Percentiles rank a stretch among this genome's conserved stretches.
phyloP scores from a whole-genome alignment of 495 filamentous ascomycete genomes.

The Penicillium taxi region DNA sequence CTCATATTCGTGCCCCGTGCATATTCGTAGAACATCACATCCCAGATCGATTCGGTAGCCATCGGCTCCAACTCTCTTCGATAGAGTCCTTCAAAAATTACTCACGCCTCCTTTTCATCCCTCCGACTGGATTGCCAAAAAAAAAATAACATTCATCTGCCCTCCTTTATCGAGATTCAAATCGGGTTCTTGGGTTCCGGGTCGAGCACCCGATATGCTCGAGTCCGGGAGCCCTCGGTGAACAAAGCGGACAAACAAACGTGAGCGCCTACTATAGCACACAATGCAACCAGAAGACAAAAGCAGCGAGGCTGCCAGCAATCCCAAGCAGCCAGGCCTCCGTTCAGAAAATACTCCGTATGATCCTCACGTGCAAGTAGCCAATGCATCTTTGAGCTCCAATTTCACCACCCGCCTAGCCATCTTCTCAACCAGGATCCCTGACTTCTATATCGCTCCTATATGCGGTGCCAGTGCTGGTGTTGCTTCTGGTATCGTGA shows the following conservation, averaged over 20 bases:
- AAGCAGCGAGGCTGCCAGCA: constrained; percentile 25
- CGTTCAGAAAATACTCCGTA: constrained; percentile 16
- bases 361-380: constrained; percentile 11
- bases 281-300: constrained; percentile 35
- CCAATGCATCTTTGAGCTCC: constrained; percentile 18
- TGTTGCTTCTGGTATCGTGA: constrained; percentile 86
- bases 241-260: constrained; percentile 33
- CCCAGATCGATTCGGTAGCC: constrained; percentile 24
- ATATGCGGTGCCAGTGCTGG: constrained; percentile 82
- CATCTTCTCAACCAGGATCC: constrained; percentile 40
- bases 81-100: constrained; percentile 4
- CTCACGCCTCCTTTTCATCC: constrained; percentile 2
- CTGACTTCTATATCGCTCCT: constrained; percentile 49
- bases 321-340: constrained; percentile 21
- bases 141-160: not conserved
- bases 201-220: constrained; percentile 43
- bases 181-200: constrained; percentile 34
- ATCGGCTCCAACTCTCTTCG: constrained; percentile 21
- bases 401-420: constrained; percentile 48
- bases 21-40: constrained; percentile 28
- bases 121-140: not conserved
- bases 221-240: constrained; percentile 40
- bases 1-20: constrained; percentile 30
- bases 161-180: constrained; percentile 7
- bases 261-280: constrained; percentile 28